Percentiles rank a stretch among this genome's conserved stretches.
These are phyloP conservation scores for Colletotrichum orbiculare DNA, from an alignment of 2,329 filamentous ascomycete species.

Conservation along the genomic window DNA sequence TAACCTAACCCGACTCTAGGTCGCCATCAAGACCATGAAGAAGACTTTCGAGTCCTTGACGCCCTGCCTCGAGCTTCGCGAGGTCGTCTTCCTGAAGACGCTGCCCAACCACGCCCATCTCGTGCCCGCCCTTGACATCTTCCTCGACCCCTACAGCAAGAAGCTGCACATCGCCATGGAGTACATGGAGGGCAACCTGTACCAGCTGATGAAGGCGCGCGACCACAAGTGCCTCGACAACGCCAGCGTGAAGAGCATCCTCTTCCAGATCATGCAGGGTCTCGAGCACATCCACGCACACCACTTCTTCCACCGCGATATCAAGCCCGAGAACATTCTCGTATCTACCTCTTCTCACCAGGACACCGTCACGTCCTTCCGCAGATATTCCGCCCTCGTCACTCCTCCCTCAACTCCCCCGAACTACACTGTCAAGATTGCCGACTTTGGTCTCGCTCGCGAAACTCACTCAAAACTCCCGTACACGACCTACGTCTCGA, in stretches of 20 bases:
- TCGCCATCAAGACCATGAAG: conserved; percentile 99
- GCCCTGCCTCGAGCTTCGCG: conserved; percentile 91
- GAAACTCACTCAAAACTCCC: conserved; percentile 97
- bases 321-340: conserved; percentile 98
- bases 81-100: conserved; percentile 95
- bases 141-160: conserved; percentile 94
- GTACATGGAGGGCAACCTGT: conserved; percentile 99
- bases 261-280: conserved; percentile 96
- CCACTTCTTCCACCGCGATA: conserved; percentile 98
- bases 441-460: conserved; percentile 96
- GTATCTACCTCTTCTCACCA: conserved; percentile 90
- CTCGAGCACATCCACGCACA: conserved; percentile 98
- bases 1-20: conserved; percentile 61
- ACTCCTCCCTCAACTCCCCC: conserved; percentile 96
- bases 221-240: conserved; percentile 95
- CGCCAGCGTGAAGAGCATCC: conserved; percentile 93
- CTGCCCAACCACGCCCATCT: conserved; percentile 89
- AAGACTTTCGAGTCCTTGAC: conserved; percentile 96
- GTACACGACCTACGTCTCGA: conserved; percentile 98
- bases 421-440: conserved; percentile 96
- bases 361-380: conserved; percentile 83
- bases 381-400: conserved; percentile 90
- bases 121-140: conserved; percentile 98
- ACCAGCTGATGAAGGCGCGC: conserved; percentile 98
- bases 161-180: conserved; percentile 99